Evolutionary conservation across 2,329 filamentous ascomycete genomes (phyloP).

Genomic region (Sporothrix brasiliensis): DNA sequence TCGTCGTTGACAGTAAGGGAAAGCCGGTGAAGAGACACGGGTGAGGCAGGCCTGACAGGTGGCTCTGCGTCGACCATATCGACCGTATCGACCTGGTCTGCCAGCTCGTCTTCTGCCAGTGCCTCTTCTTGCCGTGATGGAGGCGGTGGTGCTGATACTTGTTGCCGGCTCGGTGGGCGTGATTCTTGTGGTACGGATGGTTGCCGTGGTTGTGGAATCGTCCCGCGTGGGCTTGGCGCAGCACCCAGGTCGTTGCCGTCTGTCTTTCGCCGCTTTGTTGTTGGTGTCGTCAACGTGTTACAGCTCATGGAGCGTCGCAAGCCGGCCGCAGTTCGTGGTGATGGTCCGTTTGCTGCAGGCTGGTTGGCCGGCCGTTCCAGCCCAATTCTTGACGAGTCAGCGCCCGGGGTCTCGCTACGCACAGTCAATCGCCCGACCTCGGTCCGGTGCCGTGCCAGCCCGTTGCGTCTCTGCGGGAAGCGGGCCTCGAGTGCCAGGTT

Average conservation of each 20-base stretch:
- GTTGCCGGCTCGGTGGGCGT: conserved; percentile 41
- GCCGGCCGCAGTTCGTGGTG: conserved; percentile 25
- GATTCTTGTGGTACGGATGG: neutral
- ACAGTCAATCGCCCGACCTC: conserved; percentile 22
- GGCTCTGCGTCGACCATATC: neutral
- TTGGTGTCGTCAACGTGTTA: conserved; percentile 60
- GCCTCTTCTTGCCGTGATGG: neutral
- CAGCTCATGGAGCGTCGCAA: conserved; percentile 70
- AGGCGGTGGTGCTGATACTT: conserved; percentile 32
- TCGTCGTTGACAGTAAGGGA: conserved; percentile 36
- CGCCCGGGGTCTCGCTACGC: neutral
- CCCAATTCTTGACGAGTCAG: neutral
- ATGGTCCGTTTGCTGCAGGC: conserved; percentile 41
- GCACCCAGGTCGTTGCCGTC: conserved; percentile 46
- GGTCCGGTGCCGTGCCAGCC: conserved; percentile 42
- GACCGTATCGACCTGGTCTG: conserved; percentile 1
- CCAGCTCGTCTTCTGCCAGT: neutral
- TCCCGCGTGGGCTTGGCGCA: neutral
- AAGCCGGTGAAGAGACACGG: conserved; percentile 7
- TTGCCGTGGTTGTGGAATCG: neutral
- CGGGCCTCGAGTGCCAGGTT: conserved; percentile 8
- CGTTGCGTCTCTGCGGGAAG: conserved; percentile 39
- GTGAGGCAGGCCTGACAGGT: neutral
- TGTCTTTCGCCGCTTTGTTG: conserved; percentile 62
- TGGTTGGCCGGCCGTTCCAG: neutral